These are phyloP conservation scores for Thermomyces lanuginosus DNA, from an alignment of 2,329 filamentous ascomycete genomes.

Conservation along the genomic window DNA sequence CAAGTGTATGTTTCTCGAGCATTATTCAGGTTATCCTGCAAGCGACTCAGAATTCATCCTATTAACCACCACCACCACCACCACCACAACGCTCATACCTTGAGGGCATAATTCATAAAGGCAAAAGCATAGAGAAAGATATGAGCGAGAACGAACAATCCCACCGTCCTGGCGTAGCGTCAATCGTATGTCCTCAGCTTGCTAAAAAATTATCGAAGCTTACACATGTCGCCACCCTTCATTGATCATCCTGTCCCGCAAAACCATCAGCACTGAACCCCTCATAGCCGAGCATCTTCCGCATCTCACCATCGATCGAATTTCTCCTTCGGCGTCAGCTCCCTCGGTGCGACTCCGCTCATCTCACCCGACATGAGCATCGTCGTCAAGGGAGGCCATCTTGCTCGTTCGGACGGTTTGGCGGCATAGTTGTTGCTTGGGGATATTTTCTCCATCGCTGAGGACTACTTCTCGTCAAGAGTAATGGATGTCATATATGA, in stretches of 20 bases:
- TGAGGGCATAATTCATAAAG: slow-evolving; percentile 63
- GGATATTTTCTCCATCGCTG: slow-evolving; percentile 12
- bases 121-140: slow-evolving; percentile 64
- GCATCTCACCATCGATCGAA: slow-evolving; percentile 49
- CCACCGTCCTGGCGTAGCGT: slow-evolving; percentile 46
- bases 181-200: slow-evolving; percentile 10
- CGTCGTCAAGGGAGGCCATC: slow-evolving; percentile 68
- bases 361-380: slow-evolving; percentile 74
- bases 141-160: slow-evolving; percentile 57
- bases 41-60: slow-evolving; percentile 1
- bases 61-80: background rate
- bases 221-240: slow-evolving; percentile 69
- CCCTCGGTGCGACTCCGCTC: slow-evolving; percentile 54
- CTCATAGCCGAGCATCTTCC: background rate
- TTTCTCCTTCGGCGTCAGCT: slow-evolving; percentile 51
- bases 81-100: slow-evolving; percentile 24
- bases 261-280: slow-evolving; percentile 5
- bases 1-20: slow-evolving; percentile 55
- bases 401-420: slow-evolving; percentile 46
- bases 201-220: slow-evolving; percentile 20
- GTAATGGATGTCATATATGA: background rate
- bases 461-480: too few relatives aligned
- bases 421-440: slow-evolving; percentile 6
- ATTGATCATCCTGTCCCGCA: slow-evolving; percentile 64
- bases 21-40: slow-evolving; percentile 45